Conservation (phyloP, 2,329 filamentous ascomycete genomes). For the Fusarium equiseti region DNA sequence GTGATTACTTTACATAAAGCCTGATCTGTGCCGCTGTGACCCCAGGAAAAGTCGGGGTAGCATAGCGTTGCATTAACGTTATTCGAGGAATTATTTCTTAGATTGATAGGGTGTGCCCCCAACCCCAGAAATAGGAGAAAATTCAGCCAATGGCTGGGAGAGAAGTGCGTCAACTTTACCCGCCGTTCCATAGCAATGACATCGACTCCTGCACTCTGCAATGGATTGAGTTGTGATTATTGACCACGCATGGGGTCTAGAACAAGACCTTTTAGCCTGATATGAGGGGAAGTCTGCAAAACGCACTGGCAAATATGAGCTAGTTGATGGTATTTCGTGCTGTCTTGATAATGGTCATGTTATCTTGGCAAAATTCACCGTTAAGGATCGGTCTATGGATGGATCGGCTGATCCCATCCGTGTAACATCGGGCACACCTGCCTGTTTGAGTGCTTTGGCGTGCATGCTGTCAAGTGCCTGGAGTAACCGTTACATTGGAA, state of each 20-base stretch:
- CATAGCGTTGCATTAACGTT: background rate
- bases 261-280: background rate
- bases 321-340: too few species aligned
- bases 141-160: background rate
- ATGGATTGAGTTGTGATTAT: background rate
- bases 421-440: too few species aligned
- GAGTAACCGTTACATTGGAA: too few species aligned
- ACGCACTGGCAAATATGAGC: background rate
- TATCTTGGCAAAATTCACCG: too few species aligned
- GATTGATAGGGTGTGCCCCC: too few species aligned
- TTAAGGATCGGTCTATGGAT: too few species aligned
- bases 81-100: background rate
- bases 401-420: too few species aligned
- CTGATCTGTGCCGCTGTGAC: background rate
- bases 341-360: too few species aligned
- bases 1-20: background rate
- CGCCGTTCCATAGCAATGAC: background rate
- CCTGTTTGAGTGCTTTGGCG: too few species aligned
- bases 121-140: background rate
- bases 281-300: background rate
- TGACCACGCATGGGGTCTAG: background rate
- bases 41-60: background rate
- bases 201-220: background rate
- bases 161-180: background rate
- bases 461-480: too few species aligned